phyloP scores from a whole-genome alignment of 2,329 filamentous ascomycete species.

The Cladosporium phlei region DNA sequence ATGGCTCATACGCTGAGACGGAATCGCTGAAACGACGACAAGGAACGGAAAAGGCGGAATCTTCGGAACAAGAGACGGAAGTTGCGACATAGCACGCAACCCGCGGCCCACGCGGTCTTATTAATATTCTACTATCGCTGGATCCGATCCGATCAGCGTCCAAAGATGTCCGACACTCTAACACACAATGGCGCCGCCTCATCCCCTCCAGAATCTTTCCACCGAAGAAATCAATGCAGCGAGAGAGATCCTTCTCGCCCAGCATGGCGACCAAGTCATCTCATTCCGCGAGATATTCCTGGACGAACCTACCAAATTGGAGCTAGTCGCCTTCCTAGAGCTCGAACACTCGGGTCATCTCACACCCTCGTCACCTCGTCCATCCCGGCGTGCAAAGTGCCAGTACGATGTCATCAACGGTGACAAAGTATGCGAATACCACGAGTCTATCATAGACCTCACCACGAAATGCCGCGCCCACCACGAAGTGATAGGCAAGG shows the following conservation, averaged over 20 bases:
- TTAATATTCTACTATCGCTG: too few species aligned
- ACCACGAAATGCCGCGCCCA: slow-evolving; percentile 20
- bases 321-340: slow-evolving; percentile 29
- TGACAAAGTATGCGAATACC: slow-evolving; percentile 49
- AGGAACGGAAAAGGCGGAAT: too few species aligned
- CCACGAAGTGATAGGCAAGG: slow-evolving; percentile 28
- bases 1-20: too few species aligned
- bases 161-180: too few species aligned
- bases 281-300: slow-evolving; percentile 29
- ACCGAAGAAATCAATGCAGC: not conserved
- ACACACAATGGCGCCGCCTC: too few species aligned
- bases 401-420: slow-evolving; percentile 54
- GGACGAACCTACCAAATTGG: slow-evolving; percentile 28
- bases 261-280: slow-evolving; percentile 4
- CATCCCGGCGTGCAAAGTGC: slow-evolving; percentile 47
- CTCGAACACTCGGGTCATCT: slow-evolving; percentile 26
- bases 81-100: too few species aligned
- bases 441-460: slow-evolving; percentile 46
- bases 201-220: slow-evolving; percentile 1
- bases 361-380: slow-evolving; percentile 16
- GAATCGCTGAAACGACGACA: too few species aligned
- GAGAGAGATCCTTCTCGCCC: not conserved
- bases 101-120: too few species aligned
- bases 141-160: too few species aligned
- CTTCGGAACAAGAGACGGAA: too few species aligned